Evolutionary conservation across 345 rosid species (phyloP).

Genomic region (Arabidopsis arenosa): DNA sequence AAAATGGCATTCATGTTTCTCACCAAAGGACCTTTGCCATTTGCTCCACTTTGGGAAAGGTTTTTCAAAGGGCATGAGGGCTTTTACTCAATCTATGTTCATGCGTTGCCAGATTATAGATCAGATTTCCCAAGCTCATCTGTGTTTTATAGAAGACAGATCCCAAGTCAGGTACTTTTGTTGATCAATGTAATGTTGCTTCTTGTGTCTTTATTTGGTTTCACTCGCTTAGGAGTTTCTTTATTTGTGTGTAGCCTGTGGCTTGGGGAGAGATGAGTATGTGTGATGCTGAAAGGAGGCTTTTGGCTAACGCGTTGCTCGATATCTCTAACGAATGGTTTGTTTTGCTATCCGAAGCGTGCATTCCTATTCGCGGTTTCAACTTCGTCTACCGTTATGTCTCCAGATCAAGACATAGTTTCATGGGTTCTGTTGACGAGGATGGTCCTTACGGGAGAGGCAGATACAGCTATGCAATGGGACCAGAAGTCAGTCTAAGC

Average conservation of each 20-base stretch:
- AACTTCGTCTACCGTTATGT: constrained; percentile 61
- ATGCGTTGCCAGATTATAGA: constrained; percentile 59
- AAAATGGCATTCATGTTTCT: constrained; percentile 97
- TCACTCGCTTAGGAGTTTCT: neutral
- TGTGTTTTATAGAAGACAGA: constrained; percentile 70
- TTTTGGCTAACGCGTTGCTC: constrained; percentile 84
- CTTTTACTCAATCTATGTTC: constrained; percentile 68
- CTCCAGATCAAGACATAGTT: constrained; percentile 66
- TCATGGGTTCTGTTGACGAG: constrained; percentile 82
- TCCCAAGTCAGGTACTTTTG: constrained; percentile 81
- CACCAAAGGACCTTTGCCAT: constrained; percentile 82
- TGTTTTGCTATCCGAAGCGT: constrained; percentile 80
- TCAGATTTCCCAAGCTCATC: constrained; percentile 59
- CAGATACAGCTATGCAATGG: constrained; percentile 66
- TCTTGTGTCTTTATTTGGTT: neutral
- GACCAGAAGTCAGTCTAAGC: constrained; percentile 65
- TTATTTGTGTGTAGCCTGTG: constrained; percentile 52
- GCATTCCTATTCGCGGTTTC: constrained; percentile 81
- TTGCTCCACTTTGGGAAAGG: constrained; percentile 90
- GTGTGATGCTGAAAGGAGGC: constrained; percentile 95
- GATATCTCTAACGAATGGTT: constrained; percentile 91
- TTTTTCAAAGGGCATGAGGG: constrained; percentile 76
- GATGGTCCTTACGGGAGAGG: constrained; percentile 79
- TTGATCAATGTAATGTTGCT: neutral
- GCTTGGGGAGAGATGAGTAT: constrained; percentile 94